Base-by-base conservation (phyloP, 2,329 filamentous ascomycete species). In the Eutypella sp. region DNA sequence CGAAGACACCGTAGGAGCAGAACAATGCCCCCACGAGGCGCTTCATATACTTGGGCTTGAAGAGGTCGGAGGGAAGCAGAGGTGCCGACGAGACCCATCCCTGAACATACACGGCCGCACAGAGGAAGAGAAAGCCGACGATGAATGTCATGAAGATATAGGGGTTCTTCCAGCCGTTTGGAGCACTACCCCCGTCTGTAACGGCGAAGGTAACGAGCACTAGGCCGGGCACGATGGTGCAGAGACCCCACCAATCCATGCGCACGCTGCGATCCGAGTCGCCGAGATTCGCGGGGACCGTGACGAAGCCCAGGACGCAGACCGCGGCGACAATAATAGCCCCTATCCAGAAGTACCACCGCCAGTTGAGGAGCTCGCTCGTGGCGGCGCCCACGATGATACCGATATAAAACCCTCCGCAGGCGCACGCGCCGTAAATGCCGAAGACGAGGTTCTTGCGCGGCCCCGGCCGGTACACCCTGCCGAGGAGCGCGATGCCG, bases 121-220 rank as follows among this genome's bases (percentile, higher is more conserved):
- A 67, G 1, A 93, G 69, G 7, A 85, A 64, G 0, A 87, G 46
- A 5, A 76, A 66, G 0, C 87, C 87, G 1, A 85, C 33, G 3
- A 82, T 67, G 40, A 92, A 76, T 0, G 81, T 79, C 9, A 82
- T 69, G 34, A 78, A 78, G 31, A 92, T 82, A 53, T 89, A 89
- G 1, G 85, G 83, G 0, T 84, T 88, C n/a, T 65, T 70, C 86
- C 87, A 92, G 2, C 83, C 79, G 3, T 81, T 61, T 0, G 82
- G 76, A 0, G 85, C 85, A 60, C 88, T 81, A 0, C 82, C 78
- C 7, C 82, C 83, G 40, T 89, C 83, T 0, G 87, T 90, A 42
- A 93, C 77, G 0, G 87, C 84, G 56, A 84, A 92, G 0, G 89
- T 83, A 51, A 89, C 71, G 22, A 93, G 72, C 2, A 86, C 72